A percentile compares a stretch with the other conserved stretches of the same genome.
Evolutionary conservation across 441 rosid genomes (phyloP).

Genomic region (Arabidopsis hybrid): DNA sequence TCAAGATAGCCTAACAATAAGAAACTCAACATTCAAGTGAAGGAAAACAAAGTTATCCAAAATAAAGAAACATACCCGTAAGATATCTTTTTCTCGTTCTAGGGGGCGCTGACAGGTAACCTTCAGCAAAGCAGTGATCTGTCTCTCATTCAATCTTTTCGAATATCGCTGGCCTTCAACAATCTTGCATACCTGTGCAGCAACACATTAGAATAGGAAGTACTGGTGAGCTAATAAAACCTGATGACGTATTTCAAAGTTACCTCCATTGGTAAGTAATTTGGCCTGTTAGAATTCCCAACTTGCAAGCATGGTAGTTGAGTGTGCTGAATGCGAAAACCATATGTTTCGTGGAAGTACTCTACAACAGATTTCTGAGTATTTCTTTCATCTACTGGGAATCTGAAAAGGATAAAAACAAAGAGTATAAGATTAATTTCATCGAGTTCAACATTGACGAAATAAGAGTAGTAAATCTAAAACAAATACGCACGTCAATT

Average conservation of each 20-base stretch:
- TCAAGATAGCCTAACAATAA: background rate
- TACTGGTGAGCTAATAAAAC: background rate
- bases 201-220: constrained; percentile 28
- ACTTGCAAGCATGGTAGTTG: constrained; percentile 97
- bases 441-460: background rate
- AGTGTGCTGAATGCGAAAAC: constrained; percentile 72
- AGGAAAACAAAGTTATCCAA: background rate
- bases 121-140: constrained; percentile 84
- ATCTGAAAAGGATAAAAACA: constrained; percentile 48
- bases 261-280: constrained; percentile 97
- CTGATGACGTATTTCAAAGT: background rate
- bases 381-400: constrained; percentile 89
- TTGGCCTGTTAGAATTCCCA: constrained; percentile 90
- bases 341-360: constrained; percentile 84
- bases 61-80: constrained; percentile 53
- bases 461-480: background rate
- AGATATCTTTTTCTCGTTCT: constrained; percentile 80
- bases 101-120: constrained; percentile 93
- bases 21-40: background rate
- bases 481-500: constrained; percentile 70
- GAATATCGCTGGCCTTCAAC: constrained; percentile 96
- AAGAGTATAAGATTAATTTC: background rate
- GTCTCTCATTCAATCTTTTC: constrained; percentile 87
- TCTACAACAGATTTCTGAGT: constrained; percentile 92
- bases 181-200: constrained; percentile 82